Percentiles rank a stretch among this genome's conserved stretches.
Conservation (phyloP, 2,329 filamentous ascomycete species). For the Venturia asperata region DNA sequence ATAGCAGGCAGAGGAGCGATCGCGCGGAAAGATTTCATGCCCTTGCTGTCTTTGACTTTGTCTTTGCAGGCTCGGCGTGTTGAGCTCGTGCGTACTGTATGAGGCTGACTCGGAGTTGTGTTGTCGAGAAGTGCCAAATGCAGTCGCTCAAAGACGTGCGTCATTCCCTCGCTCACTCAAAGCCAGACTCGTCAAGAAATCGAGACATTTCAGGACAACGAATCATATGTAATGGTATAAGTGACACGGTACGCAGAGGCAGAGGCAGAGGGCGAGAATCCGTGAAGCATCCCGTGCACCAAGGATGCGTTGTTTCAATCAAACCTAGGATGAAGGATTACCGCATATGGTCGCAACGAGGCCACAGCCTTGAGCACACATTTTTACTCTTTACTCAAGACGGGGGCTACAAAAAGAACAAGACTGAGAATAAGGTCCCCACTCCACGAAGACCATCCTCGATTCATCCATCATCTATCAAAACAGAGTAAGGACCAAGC, state of each 20-base stretch:
- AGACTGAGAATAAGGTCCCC: not conserved
- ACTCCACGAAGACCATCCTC: not conserved
- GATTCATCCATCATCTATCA: not conserved
- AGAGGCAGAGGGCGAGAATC: not conserved
- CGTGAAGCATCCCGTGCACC: no score
- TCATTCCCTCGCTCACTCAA: not conserved
- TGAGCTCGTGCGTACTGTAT: not conserved
- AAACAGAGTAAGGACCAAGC: not conserved
- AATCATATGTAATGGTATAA: no score
- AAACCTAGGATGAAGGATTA: not conserved
- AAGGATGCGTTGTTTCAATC: not conserved
- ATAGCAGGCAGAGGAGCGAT: not conserved
- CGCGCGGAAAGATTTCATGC: not conserved
- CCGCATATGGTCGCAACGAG: not conserved
- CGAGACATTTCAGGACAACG: not conserved
- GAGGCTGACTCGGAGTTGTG: constrained; percentile 9
- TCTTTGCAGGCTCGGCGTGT: not conserved
- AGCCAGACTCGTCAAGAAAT: not conserved
- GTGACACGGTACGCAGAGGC: not conserved
- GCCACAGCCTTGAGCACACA: not conserved
- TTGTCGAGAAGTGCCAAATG: not conserved
- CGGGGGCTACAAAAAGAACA: not conserved
- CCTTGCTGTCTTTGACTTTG: not conserved
- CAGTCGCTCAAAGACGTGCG: not conserved
- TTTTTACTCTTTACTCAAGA: no score